Base-by-base conservation (phyloP, 1,284 basidiomycete species). In the Ustilago cynodontis region DNA sequence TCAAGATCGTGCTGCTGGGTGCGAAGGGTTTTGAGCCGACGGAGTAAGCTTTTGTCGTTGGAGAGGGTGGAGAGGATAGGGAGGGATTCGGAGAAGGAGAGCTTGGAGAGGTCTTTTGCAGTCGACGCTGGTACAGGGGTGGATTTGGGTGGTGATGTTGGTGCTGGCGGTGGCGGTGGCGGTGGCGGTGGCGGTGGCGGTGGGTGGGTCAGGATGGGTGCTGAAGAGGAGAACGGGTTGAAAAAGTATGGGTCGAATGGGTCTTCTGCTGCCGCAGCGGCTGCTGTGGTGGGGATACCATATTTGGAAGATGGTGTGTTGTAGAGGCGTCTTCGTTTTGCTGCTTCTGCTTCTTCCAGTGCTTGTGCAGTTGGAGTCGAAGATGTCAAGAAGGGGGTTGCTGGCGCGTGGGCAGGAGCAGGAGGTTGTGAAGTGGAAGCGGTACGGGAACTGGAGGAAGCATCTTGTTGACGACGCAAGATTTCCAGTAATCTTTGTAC, bases 381-480 rank as follows among this genome's bases (percentile, higher is more conserved):
- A 20, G 26, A 14, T 29, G 49, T 31, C 20, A 20, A 29, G 33
- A 33, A 22, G 6, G 51, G 51, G 11, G 41, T 37, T 11, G 24
- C 39, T 16, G 37, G 35, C 2, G 54, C 14, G 8, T 33, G 26
- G 20, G 56, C 28, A 20, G 35, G 9, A 1, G 56, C 37, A 11
- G 60, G 28, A 33, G 65, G 9, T 43, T 20, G 20, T 20, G 41
- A 24, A 26, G 31, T 35, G 20, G 58, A 14, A 18, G 49, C 50
- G 26, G n/a, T n/a, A n/a, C n/a, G n/a, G n/a, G 58, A 66, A 4
- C 49, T 54, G 26, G 54, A 59, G 2, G 51, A 61, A 41, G 57
- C 20, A 26, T 77, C 71, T 43, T 77, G 75, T 37, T 77, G 75
- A 7, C 63, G 66, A 41, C 75, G 66, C 22, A 77, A 52, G 22